phyloP scores from a whole-genome alignment of 2,329 filamentous ascomycete genomes.

The Colletotrichum melonis region DNA sequence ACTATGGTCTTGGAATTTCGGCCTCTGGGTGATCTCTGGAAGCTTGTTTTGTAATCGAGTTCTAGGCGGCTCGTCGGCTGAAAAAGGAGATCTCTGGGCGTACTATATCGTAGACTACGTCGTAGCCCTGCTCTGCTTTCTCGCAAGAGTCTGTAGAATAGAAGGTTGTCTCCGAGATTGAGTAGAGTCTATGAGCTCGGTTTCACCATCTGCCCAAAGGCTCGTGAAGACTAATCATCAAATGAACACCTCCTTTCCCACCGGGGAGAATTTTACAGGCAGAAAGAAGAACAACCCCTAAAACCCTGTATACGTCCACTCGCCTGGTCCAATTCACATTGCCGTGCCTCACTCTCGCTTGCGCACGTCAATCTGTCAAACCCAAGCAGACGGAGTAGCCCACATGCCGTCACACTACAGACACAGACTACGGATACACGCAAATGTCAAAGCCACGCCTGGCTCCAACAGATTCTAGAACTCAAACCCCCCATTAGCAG shows the following conservation, averaged over 20 bases:
- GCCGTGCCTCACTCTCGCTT: neutral
- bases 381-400: neutral
- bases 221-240: neutral
- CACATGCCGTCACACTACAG: neutral
- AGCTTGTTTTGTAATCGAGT: conserved; percentile 15
- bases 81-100: neutral
- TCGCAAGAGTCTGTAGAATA: neutral
- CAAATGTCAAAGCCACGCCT: neutral
- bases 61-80: neutral
- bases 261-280: neutral
- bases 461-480: neutral
- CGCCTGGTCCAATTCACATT: neutral
- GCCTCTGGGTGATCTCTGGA: neutral
- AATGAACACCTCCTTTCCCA: neutral
- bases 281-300: neutral
- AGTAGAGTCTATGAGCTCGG: neutral
- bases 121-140: neutral
- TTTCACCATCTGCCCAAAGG: neutral
- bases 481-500: neutral
- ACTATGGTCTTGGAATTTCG: neutral
- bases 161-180: neutral
- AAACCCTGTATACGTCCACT: neutral
- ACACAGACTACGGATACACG: neutral
- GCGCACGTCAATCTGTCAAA: neutral
- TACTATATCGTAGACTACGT: neutral